Conservation (phyloP, 768 basidiomycete genomes). For the Trametes cinnabarina region DNA sequence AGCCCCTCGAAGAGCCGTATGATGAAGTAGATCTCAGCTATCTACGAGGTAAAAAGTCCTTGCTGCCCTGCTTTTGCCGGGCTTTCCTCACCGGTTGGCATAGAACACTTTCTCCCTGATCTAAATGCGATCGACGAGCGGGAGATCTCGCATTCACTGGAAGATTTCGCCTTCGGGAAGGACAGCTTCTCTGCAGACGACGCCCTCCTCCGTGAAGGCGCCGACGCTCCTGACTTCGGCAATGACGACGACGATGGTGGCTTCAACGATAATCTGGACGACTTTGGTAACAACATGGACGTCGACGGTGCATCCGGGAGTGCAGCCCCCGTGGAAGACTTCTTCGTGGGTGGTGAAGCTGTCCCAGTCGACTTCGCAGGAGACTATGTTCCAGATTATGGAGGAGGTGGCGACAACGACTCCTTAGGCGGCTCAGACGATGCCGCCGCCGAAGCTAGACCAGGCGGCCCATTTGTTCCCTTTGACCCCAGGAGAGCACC, state of each 20-base stretch:
- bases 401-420: slow-evolving; percentile 46
- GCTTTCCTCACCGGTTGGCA: slow-evolving; percentile 11
- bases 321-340: slow-evolving; percentile 52
- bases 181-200: slow-evolving; percentile 63
- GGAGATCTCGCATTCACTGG: slow-evolving; percentile 78
- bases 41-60: slow-evolving; percentile 54
- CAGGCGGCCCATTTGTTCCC: slow-evolving; percentile 55
- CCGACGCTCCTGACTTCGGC: slow-evolving; percentile 37
- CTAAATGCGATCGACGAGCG: slow-evolving; percentile 59
- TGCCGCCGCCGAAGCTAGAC: slow-evolving; percentile 27
- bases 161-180: slow-evolving; percentile 79
- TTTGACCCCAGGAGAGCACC: slow-evolving; percentile 85
- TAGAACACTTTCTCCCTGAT: slow-evolving; percentile 75
- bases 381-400: slow-evolving; percentile 38
- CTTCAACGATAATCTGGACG: slow-evolving; percentile 35
- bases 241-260: slow-evolving; percentile 45
- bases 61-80: not conserved
- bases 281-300: slow-evolving; percentile 36
- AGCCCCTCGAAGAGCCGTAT: slow-evolving; percentile 63
- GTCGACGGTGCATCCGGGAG: slow-evolving; percentile 37
- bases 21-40: slow-evolving; percentile 64
- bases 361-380: slow-evolving; percentile 44
- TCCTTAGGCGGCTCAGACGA: slow-evolving; percentile 42
- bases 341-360: slow-evolving; percentile 64
- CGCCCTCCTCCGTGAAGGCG: slow-evolving; percentile 57